Evolutionary conservation across 1,284 basidiomycete species (phyloP), one percentile per base, ranked within the genome.

Genomic region (Macrocystidia cucumis): DNA sequence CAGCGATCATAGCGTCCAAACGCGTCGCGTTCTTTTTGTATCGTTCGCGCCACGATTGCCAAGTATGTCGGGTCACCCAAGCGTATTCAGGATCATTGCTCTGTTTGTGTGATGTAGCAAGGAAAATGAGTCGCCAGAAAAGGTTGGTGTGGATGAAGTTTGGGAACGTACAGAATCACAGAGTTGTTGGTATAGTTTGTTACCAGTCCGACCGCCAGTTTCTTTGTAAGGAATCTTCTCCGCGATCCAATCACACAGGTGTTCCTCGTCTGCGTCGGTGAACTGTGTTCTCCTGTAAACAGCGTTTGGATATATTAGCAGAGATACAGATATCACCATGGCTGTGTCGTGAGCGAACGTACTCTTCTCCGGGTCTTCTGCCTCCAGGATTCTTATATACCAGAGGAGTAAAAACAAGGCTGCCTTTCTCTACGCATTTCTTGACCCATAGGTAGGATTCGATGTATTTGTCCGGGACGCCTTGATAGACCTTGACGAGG

Each of bases 41-140:
- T 18, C 85, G 69, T 50, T 88, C 84, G 23, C 85, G 72, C 84
- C 84, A 88, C 9, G 85, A 88, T 44, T 87, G 83, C 84, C 84
- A 88, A 6, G 84, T 85, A 50, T 88, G 84, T n/a, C 83, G 73
- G 16, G 63, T 67, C 14, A 85, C 85, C 84, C 84, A 88, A 2
- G 68, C 64, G 48, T 74, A 86, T 41, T 81, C 79, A 1, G 79
- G 77, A 42, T 84, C 76, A 35, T 57, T 55, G 26, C 60, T 61
- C 84, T 81, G 36, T 21, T 32, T 29, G 38, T 34, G 22, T n/a
- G n/a, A n/a, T n/a, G n/a, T n/a, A n/a, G n/a, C 12, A 35, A 28
- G 25, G 28, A 19, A 23, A 21, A 25, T 16, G 19, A 29, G 18
- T 27, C 13, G 29, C n/a, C n/a, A n/a, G n/a, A n/a, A n/a, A n/a